These are phyloP conservation scores for Nemania bipapillata DNA, from an alignment of 2,329 filamentous ascomycete species.

Conservation along the genomic window DNA sequence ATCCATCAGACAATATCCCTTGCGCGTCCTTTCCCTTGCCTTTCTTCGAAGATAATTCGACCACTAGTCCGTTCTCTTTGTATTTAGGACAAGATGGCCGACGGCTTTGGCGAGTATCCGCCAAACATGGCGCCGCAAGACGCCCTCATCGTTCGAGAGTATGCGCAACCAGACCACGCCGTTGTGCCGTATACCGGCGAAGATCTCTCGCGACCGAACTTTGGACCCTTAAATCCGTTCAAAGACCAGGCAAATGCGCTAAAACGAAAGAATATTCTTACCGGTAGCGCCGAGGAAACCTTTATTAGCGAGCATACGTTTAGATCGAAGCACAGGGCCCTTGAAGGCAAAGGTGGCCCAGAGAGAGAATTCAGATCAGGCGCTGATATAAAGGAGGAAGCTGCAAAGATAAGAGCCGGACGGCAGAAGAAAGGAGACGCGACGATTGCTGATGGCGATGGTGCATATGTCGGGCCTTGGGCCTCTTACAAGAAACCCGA, in stretches of 20 bases:
- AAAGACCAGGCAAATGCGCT: constrained; percentile 68
- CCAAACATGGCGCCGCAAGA: constrained; percentile 74
- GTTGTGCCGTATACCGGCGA: constrained; percentile 76
- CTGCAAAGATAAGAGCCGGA: constrained; percentile 73
- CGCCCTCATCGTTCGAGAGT: constrained; percentile 68
- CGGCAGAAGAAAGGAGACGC: constrained; percentile 88
- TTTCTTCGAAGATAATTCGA: too few relatives aligned
- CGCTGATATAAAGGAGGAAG: constrained; percentile 74
- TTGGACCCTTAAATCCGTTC: constrained; percentile 81
- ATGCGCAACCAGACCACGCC: constrained; percentile 67
- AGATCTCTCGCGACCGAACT: constrained; percentile 71
- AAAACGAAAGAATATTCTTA: constrained; percentile 84
- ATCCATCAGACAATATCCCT: neutral
- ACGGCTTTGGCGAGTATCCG: constrained; percentile 69
- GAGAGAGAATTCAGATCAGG: constrained; percentile 67
- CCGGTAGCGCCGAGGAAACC: constrained; percentile 87
- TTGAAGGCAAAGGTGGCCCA: constrained; percentile 73
- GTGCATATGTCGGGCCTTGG: constrained; percentile 94
- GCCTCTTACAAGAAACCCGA: constrained; percentile 80
- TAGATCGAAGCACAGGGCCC: constrained; percentile 83
- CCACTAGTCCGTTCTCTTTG: too few relatives aligned
- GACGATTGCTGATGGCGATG: constrained; percentile 83
- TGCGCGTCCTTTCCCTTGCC: too few relatives aligned
- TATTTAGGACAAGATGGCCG: constrained; percentile 61
- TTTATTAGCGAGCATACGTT: constrained; percentile 92